Evolutionary conservation across 1,139 yeast genomes (phyloP).

Genomic region (Arxiozyma heterogenica): DNA sequence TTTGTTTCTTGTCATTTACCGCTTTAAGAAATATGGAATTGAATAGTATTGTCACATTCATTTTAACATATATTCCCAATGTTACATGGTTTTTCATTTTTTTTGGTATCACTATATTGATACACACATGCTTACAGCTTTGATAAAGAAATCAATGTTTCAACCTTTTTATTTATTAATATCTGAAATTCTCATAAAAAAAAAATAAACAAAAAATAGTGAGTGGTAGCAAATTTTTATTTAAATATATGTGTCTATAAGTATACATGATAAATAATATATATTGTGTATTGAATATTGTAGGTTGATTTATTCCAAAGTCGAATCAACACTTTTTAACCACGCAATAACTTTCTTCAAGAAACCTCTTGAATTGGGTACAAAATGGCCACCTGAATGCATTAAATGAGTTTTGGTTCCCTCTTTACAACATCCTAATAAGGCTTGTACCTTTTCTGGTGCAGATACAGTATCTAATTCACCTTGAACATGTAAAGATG

Average conservation of each 20-base stretch:
- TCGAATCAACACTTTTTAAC: constrained; percentile 31
- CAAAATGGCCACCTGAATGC: constrained; percentile 85
- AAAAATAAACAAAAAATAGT: no score
- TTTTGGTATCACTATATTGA: no score
- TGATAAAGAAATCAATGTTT: not conserved
- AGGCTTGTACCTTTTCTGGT: constrained; percentile 53
- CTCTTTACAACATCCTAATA: constrained; percentile 47
- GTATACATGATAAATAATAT: not conserved
- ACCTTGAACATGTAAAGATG: constrained; percentile 72
- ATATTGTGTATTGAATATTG: not conserved
- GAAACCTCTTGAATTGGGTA: constrained; percentile 60
- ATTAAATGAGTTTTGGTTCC: constrained; percentile 42
- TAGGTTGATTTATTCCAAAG: not conserved
- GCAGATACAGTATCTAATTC: constrained; percentile 83
- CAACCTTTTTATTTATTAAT: not conserved
- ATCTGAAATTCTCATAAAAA: no score
- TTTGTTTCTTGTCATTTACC: not conserved
- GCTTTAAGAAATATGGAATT: not conserved
- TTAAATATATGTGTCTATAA: not conserved
- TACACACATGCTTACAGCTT: not conserved
- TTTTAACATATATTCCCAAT: not conserved
- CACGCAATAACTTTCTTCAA: constrained; percentile 51
- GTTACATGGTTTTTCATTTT: no score
- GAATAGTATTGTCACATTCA: not conserved
- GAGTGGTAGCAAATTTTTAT: not conserved